phyloP scores from a whole-genome alignment of 2,329 filamentous ascomycete genomes.

The Orbilia blumenaviensis region DNA sequence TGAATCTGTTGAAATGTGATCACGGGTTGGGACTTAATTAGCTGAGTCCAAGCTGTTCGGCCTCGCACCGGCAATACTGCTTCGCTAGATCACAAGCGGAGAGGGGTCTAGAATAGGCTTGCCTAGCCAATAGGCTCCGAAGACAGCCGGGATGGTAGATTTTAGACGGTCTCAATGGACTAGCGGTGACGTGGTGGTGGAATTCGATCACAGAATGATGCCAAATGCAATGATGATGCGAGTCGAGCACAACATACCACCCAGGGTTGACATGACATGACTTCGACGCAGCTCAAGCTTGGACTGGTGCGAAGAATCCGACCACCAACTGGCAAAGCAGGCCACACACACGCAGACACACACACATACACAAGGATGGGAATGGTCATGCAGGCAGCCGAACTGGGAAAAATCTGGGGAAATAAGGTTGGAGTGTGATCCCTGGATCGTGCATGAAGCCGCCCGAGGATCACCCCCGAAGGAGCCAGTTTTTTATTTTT shows the following conservation, averaged over 20 bases:
- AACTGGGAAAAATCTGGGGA: constrained; percentile 33
- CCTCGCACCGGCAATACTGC: not conserved
- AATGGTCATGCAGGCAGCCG: constrained; percentile 3
- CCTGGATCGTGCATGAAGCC: constrained; percentile 22
- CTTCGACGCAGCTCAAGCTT: not conserved
- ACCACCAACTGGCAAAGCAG: not conserved
- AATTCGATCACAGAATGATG: constrained; percentile 2
- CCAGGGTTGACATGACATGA: constrained; percentile 3
- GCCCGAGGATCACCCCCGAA: constrained; percentile 14
- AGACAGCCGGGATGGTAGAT: not conserved
- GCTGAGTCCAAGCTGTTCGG: not conserved
- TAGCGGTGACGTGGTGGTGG: not conserved
- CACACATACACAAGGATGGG: not conserved
- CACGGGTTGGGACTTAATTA: not conserved
- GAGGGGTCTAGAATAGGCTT: not conserved
- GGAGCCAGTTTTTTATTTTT: too few species aligned
- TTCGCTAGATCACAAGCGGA: not conserved
- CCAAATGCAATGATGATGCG: constrained; percentile 11
- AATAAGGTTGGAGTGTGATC: constrained; percentile 39
- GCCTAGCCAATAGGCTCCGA: constrained; percentile 24
- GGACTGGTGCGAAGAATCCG: not conserved
- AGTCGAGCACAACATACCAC: constrained; percentile 7
- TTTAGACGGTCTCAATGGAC: not conserved
- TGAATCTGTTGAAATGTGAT: not conserved
- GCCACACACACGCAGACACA: not conserved